phyloP scores from a whole-genome alignment of 2,329 filamentous ascomycete genomes.

The Venturia carpophila region DNA sequence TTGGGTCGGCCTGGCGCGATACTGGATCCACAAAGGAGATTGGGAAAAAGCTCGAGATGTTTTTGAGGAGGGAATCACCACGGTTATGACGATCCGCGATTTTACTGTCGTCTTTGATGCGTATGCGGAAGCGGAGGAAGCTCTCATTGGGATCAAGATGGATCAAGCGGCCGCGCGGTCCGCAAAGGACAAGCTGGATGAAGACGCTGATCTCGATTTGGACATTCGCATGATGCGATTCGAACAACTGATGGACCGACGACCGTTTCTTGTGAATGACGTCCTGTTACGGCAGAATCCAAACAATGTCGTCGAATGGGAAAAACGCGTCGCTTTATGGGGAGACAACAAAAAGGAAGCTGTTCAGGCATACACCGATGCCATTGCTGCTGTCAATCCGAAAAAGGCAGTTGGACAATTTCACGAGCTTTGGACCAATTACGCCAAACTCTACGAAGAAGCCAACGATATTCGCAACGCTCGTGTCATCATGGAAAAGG shows the following conservation, averaged over 20 bases:
- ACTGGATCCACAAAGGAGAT: conserved; percentile 88
- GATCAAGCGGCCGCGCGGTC: conserved; percentile 73
- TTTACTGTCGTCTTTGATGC: conserved; percentile 96
- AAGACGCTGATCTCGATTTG: conserved; percentile 84
- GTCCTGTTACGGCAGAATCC: conserved; percentile 92
- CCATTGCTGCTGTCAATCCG: conserved; percentile 84
- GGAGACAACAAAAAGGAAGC: conserved; percentile 86
- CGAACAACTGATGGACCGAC: conserved; percentile 93
- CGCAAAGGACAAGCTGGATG: conserved; percentile 68
- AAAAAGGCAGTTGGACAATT: conserved; percentile 93
- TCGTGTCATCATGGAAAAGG: conserved; percentile 92
- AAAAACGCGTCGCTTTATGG: conserved; percentile 93
- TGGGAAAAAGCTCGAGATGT: conserved; percentile 90
- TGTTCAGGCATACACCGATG: conserved; percentile 88
- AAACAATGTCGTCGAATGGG: conserved; percentile 93
- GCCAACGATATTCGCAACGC: conserved; percentile 78
- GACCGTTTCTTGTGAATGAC: conserved; percentile 93
- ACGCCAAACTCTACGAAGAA: conserved; percentile 92
- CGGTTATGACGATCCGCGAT: conserved; percentile 96
- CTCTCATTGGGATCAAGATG: conserved; percentile 85
- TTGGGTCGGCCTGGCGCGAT: conserved; percentile 90
- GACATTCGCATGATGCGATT: conserved; percentile 98
- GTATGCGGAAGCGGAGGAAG: conserved; percentile 95
- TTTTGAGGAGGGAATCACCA: conserved; percentile 93
- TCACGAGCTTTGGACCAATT: conserved; percentile 91